Conservation (phyloP, 352 stramenopile species). For the Phytophthora capsici region DNA sequence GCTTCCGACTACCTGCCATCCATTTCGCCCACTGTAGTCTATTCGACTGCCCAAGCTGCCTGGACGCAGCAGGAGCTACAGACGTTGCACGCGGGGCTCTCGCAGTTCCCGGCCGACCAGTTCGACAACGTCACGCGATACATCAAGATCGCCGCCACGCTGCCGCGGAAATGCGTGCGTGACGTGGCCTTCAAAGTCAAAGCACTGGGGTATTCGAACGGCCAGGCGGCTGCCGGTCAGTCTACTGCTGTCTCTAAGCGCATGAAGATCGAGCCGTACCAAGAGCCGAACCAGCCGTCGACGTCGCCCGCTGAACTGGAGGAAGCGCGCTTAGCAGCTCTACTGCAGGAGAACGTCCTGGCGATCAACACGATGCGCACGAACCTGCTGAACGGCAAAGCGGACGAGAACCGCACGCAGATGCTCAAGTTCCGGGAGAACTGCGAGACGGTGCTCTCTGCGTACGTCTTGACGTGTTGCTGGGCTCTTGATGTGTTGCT, state of each 20-base stretch:
- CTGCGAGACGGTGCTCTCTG: conserved; percentile 58
- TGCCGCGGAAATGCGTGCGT: conserved; percentile 75
- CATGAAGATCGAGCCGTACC: conserved; percentile 67
- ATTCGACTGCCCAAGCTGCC: conserved; percentile 60
- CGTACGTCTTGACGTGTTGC: conserved; percentile 48
- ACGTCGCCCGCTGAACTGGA: conserved; percentile 35
- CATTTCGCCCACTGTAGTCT: conserved; percentile 65
- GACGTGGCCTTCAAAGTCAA: conserved; percentile 81
- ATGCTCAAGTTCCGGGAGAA: conserved; percentile 80
- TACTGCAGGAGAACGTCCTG: conserved; percentile 75
- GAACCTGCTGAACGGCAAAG: conserved; percentile 69
- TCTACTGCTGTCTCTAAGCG: conserved; percentile 50
- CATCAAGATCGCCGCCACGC: conserved; percentile 77
- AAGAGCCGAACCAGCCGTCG: conserved; percentile 30
- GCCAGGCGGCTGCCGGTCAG: neutral
- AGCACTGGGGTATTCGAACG: conserved; percentile 34
- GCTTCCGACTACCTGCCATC: conserved; percentile 49
- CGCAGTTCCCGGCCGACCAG: conserved; percentile 57
- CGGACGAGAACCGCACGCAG: conserved; percentile 53
- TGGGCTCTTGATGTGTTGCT: neutral
- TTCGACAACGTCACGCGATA: conserved; percentile 87
- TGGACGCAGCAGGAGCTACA: conserved; percentile 77
- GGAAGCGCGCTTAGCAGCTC: conserved; percentile 55
- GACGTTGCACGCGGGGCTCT: conserved; percentile 60
- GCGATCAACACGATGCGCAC: conserved; percentile 71